Evolutionary conservation across 768 basidiomycete genomes (phyloP).

Genomic region (Hirschioporus abietinus): DNA sequence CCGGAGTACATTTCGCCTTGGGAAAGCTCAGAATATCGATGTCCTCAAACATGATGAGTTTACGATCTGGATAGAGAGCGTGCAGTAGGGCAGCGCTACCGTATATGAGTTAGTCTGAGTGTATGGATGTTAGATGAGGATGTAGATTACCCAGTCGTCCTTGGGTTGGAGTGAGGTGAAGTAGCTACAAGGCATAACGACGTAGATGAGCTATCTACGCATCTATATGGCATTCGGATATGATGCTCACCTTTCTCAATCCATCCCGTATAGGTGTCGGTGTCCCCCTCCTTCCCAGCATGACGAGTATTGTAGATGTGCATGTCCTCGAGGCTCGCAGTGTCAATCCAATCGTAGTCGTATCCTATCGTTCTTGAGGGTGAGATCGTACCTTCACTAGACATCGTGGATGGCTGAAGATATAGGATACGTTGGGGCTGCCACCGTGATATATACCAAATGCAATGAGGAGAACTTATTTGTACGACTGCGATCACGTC

Average conservation of each 20-base stretch:
- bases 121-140: neutral
- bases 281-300: neutral
- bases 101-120: neutral
- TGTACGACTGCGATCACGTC: too few relatives aligned
- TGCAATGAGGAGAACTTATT: too few relatives aligned
- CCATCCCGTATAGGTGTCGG: conserved; percentile 28
- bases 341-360: neutral
- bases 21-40: conserved; percentile 50
- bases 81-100: conserved; percentile 42
- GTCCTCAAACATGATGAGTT: conserved; percentile 49
- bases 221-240: neutral
- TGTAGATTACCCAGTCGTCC: conserved; percentile 39
- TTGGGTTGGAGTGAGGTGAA: conserved; percentile 40
- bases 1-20: conserved; percentile 35
- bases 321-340: neutral
- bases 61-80: conserved; percentile 55
- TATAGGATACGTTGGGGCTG: too few relatives aligned
- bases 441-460: too few relatives aligned
- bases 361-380: neutral
- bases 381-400: neutral
- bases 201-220: neutral
- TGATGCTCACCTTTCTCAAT: conserved; percentile 39
- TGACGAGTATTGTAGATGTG: neutral
- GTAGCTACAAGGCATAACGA: conserved; percentile 33
- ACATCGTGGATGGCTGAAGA: too few relatives aligned